Evolutionary conservation across 73 alveolate genomes (phyloP).

Genomic region (Durusdinium trenchii): DNA sequence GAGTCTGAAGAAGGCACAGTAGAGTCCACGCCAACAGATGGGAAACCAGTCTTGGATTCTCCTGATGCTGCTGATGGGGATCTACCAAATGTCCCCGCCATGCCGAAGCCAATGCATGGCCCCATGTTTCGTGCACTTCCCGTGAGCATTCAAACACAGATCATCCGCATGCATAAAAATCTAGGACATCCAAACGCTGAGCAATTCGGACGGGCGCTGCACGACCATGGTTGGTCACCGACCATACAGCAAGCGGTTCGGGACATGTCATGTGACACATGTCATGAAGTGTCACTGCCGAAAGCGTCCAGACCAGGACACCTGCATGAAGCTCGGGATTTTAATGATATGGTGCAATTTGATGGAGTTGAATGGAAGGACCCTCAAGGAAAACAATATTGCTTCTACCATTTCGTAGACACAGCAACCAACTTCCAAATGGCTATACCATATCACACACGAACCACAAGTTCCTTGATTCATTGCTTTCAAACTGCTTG

Average conservation of each 20-base stretch:
- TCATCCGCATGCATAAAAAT: not conserved
- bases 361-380: not conserved
- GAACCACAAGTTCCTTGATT: not conserved
- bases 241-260: too few relatives aligned
- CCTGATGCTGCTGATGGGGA: too few relatives aligned
- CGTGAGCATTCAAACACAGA: not conserved
- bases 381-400: not conserved
- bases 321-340: not conserved
- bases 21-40: not conserved
- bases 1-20: not conserved
- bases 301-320: not conserved
- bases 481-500: not conserved
- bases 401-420: not conserved
- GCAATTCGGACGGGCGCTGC: not conserved
- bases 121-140: not conserved
- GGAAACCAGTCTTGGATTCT: not conserved
- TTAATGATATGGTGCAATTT: not conserved
- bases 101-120: not conserved
- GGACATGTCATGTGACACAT: not conserved
- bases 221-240: not conserved
- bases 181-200: conserved; percentile 28
- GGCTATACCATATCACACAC: not conserved
- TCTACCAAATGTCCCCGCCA: too few relatives aligned
- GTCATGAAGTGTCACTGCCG: not conserved
- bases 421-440: not conserved